Conservation (phyloP, 2,329 filamentous ascomycete genomes). For the Blastomyces percursus region DNA sequence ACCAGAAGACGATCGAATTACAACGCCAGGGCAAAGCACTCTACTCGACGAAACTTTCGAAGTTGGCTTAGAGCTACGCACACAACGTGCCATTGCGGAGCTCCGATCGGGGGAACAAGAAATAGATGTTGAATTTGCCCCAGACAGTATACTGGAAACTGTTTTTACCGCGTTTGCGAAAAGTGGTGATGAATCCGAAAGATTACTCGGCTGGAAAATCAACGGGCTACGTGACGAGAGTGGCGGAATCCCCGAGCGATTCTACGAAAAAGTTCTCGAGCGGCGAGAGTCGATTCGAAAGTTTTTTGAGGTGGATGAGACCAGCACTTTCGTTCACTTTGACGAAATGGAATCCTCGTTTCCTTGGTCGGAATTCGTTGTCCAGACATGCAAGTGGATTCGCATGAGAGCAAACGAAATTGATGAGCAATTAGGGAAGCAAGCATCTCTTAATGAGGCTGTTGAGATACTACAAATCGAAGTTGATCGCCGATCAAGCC, state of each 20-base stretch:
- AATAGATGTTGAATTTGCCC: background rate
- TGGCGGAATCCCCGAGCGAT: background rate
- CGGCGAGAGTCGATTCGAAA: conserved; percentile 6
- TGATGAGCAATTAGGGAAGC: conserved; percentile 28
- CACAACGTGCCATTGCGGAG: conserved; percentile 10
- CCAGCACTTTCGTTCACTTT: conserved; percentile 27
- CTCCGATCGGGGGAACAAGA: conserved; percentile 1
- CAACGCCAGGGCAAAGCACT: background rate
- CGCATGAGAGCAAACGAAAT: conserved; percentile 38
- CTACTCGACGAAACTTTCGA: conserved; percentile 7
- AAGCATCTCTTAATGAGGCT: conserved; percentile 34
- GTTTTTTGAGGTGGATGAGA: background rate
- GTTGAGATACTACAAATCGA: conserved; percentile 14
- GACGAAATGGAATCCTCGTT: conserved; percentile 36
- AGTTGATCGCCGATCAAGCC: conserved; percentile 25
- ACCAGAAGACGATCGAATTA: background rate
- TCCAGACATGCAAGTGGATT: conserved; percentile 38
- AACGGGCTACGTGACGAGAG: conserved; percentile 8
- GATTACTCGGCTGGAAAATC: conserved; percentile 11
- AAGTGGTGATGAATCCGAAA: background rate
- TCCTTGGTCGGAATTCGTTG: conserved; percentile 41
- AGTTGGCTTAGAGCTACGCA: conserved; percentile 14
- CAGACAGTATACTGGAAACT: conserved; percentile 2
- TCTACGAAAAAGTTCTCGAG: conserved; percentile 2
- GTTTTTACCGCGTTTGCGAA: conserved; percentile 6